These are phyloP conservation scores for Blastobotrys capitulatus DNA, from an alignment of 1,139 yeast species.

Conservation along the genomic window DNA sequence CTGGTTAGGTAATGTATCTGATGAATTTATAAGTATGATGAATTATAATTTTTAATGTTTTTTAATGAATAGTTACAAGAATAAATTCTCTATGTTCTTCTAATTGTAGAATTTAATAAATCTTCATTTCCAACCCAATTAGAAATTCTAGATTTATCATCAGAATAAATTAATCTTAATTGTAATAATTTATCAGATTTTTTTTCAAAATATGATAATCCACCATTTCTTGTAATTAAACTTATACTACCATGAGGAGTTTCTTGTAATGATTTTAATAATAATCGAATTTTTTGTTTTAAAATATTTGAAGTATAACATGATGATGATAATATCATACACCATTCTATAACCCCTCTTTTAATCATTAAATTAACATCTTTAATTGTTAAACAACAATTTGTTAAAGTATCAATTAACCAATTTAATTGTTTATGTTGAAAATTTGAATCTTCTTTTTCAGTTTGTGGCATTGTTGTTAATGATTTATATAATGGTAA, in stretches of 20 bases:
- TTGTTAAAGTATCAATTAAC: conserved; percentile 50
- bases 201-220: conserved; percentile 60
- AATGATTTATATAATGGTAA: conserved; percentile 60
- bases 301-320: conserved; percentile 21
- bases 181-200: conserved; percentile 35
- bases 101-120: too few species aligned
- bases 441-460: conserved; percentile 46
- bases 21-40: conserved; percentile 19
- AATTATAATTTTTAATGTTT: conserved; percentile 5
- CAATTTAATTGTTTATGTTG: conserved; percentile 49
- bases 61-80: background rate
- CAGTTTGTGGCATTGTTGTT: conserved; percentile 30
- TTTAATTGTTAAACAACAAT: conserved; percentile 41
- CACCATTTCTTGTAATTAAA: conserved; percentile 59
- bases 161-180: conserved; percentile 64
- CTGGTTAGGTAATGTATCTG: conserved; percentile 23
- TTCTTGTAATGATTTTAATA: conserved; percentile 48
- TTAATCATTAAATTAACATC: conserved; percentile 52
- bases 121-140: conserved; percentile 19
- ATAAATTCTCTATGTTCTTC: background rate
- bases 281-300: conserved; percentile 38
- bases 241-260: conserved; percentile 58
- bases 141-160: conserved; percentile 15
- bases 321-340: conserved; percentile 41
- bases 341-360: conserved; percentile 62